These are phyloP conservation scores for Sugiyamaella novakii DNA, from an alignment of 1,139 yeast genomes.

Conservation along the genomic window DNA sequence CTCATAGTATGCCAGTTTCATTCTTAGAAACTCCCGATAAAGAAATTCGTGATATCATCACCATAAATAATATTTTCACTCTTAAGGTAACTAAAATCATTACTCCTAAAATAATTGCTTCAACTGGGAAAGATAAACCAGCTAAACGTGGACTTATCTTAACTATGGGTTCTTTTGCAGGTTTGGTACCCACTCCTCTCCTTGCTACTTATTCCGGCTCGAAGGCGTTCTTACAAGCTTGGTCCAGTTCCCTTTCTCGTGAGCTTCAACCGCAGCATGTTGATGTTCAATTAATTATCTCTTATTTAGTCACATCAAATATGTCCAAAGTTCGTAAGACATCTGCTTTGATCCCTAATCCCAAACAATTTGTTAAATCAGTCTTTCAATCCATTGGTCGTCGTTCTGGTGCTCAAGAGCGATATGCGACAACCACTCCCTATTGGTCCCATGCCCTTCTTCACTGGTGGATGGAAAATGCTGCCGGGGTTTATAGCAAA, in stretches of 20 bases:
- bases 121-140: conserved; percentile 41
- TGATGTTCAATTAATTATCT: conserved; percentile 83
- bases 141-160: conserved; percentile 67
- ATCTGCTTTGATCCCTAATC: conserved; percentile 76
- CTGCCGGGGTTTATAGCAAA: conserved; percentile 79
- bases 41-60: conserved; percentile 77
- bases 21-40: conserved; percentile 74
- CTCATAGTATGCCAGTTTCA: conserved; percentile 94
- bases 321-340: conserved; percentile 91
- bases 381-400: conserved; percentile 73
- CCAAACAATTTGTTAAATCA: conserved; percentile 72
- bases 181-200: conserved; percentile 87
- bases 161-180: conserved; percentile 98
- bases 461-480: conserved; percentile 79
- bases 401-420: conserved; percentile 89
- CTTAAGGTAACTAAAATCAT: conserved; percentile 77
- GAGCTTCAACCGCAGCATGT: conserved; percentile 69
- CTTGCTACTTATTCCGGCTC: conserved; percentile 96
- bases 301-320: conserved; percentile 92
- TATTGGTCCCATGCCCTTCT: conserved; percentile 92
- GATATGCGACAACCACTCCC: conserved; percentile 86
- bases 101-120: conserved; percentile 57
- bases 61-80: conserved; percentile 84
- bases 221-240: conserved; percentile 88
- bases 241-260: conserved; percentile 90